phyloP scores from a whole-genome alignment of 305 asterid genomes.

The Withania somnifera region DNA sequence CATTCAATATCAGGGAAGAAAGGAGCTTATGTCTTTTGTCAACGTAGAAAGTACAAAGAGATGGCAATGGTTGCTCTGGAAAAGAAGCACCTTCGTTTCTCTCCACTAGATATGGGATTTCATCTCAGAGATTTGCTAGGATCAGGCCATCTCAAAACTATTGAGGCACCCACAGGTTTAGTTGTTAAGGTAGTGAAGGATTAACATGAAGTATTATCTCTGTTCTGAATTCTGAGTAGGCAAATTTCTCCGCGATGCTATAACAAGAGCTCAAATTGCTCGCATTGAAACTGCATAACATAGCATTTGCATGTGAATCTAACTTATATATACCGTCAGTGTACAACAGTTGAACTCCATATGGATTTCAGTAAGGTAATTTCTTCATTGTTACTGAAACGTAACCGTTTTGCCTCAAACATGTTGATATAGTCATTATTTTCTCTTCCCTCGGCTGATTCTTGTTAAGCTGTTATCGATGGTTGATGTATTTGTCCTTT shows the following conservation, averaged over 20 bases:
- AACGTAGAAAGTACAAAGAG: conserved; percentile 77
- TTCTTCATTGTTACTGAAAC: not conserved
- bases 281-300: not conserved
- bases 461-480: not conserved
- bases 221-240: not conserved
- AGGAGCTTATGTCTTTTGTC: conserved; percentile 81
- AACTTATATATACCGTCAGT: not conserved
- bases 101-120: conserved; percentile 88
- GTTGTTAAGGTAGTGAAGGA: conserved; percentile 64
- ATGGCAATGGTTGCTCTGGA: conserved; percentile 72
- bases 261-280: not conserved
- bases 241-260: not conserved
- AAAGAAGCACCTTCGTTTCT: conserved; percentile 60
- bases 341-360: not conserved
- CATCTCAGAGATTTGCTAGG: conserved; percentile 88
- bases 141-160: conserved; percentile 76
- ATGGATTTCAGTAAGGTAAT: not conserved
- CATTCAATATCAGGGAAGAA: conserved; percentile 52
- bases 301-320: not conserved
- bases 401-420: not conserved
- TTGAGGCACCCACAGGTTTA: conserved; percentile 67
- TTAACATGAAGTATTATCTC: conserved; percentile 19
- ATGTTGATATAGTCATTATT: not conserved
- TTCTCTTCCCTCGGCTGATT: not conserved
- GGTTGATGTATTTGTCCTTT: not conserved